Conservation (phyloP, 768 basidiomycete genomes). For the Vishniacozyma victoriae region DNA sequence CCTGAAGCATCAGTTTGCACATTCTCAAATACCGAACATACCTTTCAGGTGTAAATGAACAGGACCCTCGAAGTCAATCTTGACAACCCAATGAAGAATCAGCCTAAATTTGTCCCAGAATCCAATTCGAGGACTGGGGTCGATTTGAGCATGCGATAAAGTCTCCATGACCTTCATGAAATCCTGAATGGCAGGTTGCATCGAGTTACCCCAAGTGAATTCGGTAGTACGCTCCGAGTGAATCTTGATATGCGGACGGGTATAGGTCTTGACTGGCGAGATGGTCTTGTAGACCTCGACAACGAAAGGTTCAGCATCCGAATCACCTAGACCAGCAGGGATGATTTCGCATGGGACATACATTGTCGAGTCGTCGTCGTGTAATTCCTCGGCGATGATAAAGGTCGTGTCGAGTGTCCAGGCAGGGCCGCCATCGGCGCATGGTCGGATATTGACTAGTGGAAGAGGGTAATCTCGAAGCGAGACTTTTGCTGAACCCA, state of each 20-base stretch:
- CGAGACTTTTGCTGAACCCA: slow-evolving; percentile 58
- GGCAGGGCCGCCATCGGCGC: slow-evolving; percentile 41
- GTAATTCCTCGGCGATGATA: slow-evolving; percentile 82
- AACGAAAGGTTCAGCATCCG: slow-evolving; percentile 55
- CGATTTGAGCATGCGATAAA: slow-evolving; percentile 67
- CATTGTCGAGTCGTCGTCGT: slow-evolving; percentile 59
- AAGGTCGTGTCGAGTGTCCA: slow-evolving; percentile 66
- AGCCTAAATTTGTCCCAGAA: slow-evolving; percentile 87
- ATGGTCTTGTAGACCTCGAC: slow-evolving; percentile 78
- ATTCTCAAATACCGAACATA: slow-evolving; percentile 34
- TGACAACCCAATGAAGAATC: slow-evolving; percentile 74
- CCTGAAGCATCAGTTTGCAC: slow-evolving; percentile 51
- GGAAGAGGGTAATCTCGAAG: slow-evolving; percentile 88
- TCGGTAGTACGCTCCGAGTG: slow-evolving; percentile 61
- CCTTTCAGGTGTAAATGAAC: slow-evolving; percentile 83
- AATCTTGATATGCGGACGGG: slow-evolving; percentile 65
- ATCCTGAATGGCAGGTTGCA: slow-evolving; percentile 78
- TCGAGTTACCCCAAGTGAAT: slow-evolving; percentile 84
- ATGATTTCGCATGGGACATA: slow-evolving; percentile 67
- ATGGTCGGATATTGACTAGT: slow-evolving; percentile 51
- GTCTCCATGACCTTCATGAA: slow-evolving; percentile 76
- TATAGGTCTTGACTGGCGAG: slow-evolving; percentile 92
- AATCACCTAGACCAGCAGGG: slow-evolving; percentile 54
- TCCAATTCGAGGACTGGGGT: slow-evolving; percentile 74
- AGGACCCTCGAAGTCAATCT: slow-evolving; percentile 58